Evolutionary conservation across 768 basidiomycete species (phyloP).

Genomic region (Pleurotus citrinopileatus): DNA sequence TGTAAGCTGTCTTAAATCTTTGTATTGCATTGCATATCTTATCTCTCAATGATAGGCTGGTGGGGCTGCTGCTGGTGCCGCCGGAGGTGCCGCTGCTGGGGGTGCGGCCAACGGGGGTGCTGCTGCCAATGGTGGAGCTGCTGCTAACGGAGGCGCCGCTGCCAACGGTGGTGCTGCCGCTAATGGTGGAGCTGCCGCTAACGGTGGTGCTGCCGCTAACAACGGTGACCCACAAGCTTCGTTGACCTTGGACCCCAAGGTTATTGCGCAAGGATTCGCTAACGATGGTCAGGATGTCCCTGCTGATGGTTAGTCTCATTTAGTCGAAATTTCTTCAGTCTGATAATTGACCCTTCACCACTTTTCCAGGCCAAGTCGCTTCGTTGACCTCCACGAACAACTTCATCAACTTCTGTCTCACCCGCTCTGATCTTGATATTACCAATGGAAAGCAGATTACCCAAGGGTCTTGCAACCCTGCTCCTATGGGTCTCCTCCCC

Average conservation of each 20-base stretch:
- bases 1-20: background rate
- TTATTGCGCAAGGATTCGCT: conserved; percentile 55
- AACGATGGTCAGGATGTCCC: conserved; percentile 46
- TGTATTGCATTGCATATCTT: background rate
- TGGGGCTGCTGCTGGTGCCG: conserved; percentile 21
- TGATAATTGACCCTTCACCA: background rate
- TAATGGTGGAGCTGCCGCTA: conserved; percentile 12
- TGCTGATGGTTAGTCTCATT: conserved; percentile 27
- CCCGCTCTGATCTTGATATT: conserved; percentile 42
- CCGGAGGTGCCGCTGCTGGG: conserved; percentile 15
- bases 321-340: conserved; percentile 17
- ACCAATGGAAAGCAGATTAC: conserved; percentile 48
- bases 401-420: conserved; percentile 69
- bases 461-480: conserved; percentile 43
- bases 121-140: background rate
- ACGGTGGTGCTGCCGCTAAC: conserved; percentile 18
- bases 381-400: conserved; percentile 68
- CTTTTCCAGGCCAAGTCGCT: conserved; percentile 43
- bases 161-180: background rate
- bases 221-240: conserved; percentile 42
- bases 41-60: background rate
- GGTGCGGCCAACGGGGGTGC: conserved; percentile 11
- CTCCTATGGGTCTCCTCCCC: conserved; percentile 59
- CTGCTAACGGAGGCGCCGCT: background rate
- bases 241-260: conserved; percentile 37